Evolutionary conservation across 1,284 basidiomycete genomes (phyloP).

Genomic region (Trichosporon sp.): DNA sequence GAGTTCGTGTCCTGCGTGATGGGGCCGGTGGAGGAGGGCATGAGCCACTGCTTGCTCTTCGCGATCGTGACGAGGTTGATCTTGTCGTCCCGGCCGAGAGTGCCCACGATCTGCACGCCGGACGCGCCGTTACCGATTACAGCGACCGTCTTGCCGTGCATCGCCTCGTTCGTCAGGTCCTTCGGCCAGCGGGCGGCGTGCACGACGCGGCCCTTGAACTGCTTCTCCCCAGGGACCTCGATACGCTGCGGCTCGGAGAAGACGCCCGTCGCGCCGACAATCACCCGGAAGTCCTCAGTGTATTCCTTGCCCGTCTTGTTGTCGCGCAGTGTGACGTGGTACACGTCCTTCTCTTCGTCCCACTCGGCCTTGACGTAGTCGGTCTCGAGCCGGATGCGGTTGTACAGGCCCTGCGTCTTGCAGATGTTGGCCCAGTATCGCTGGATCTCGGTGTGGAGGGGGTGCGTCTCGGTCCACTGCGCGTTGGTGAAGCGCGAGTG

Average conservation of each 20-base stretch:
- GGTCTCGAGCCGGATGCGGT: conserved; percentile 15
- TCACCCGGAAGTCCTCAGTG: conserved; percentile 28
- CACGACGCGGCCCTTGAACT: conserved; percentile 34
- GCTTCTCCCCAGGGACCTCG: conserved; percentile 33
- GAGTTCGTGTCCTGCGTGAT: conserved; percentile 22
- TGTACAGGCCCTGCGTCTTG: conserved; percentile 13
- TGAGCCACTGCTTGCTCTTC: conserved; percentile 26
- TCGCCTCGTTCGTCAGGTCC: conserved; percentile 29
- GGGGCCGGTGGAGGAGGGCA: conserved; percentile 10
- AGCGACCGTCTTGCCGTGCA: conserved; percentile 30
- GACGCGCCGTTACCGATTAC: conserved; percentile 31
- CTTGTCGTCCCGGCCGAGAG: conserved; percentile 23
- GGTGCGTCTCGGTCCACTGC: conserved; percentile 31
- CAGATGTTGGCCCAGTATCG: conserved; percentile 27
- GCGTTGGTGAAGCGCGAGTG: conserved; percentile 32
- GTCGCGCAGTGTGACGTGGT: conserved; percentile 21
- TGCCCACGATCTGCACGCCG: conserved; percentile 29
- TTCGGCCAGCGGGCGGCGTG: conserved; percentile 38
- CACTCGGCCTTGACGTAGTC: conserved; percentile 21
- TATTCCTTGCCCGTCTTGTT: conserved; percentile 1
- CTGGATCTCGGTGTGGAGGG: conserved; percentile 31
- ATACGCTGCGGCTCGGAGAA: conserved; percentile 36
- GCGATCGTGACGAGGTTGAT: conserved; percentile 26
- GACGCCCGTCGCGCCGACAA: conserved; percentile 39
- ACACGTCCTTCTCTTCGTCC: conserved; percentile 20